Conservation (phyloP, 23 red algal genomes). For the Gracilaria caudata region DNA sequence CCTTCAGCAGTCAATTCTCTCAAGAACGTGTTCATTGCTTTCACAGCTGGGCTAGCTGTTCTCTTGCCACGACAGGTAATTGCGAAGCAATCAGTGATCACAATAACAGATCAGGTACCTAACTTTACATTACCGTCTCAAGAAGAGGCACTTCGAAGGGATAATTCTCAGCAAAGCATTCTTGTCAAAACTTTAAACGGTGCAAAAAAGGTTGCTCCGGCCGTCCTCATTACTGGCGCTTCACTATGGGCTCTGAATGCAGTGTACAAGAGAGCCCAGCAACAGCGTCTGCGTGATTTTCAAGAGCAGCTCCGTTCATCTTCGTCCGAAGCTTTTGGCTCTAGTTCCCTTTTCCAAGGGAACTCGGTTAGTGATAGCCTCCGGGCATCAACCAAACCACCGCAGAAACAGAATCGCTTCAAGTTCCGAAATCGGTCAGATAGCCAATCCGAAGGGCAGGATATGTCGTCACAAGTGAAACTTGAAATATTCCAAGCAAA, state of each 20-base stretch:
- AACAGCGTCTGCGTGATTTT: conserved; percentile 68
- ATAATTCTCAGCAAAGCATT: conserved; percentile 19
- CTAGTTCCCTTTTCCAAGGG: not conserved
- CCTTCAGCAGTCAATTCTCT: not conserved
- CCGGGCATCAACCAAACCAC: not conserved
- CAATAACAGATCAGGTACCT: conserved; percentile 78
- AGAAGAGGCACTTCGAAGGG: conserved; percentile 22
- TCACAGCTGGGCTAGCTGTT: not conserved
- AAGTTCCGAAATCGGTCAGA: conserved; percentile 43
- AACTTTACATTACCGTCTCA: conserved; percentile 73
- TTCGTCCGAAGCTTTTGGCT: conserved; percentile 10
- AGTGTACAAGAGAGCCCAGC: conserved; percentile 40
- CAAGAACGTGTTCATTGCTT: conserved; percentile 21
- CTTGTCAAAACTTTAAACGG: conserved; percentile 21
- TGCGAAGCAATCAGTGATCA: conserved; percentile 58
- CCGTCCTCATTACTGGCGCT: conserved; percentile 15
- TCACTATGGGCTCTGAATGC: conserved; percentile 30
- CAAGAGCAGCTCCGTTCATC: conserved; percentile 60
- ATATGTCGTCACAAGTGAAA: conserved; percentile 53
- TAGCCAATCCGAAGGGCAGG: not conserved
- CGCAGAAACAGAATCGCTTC: conserved; percentile 24
- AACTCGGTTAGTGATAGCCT: conserved; percentile 12
- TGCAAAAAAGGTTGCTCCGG: conserved; percentile 40
- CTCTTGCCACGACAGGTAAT: conserved; percentile 8
- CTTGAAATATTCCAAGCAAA: conserved; percentile 42